These are phyloP conservation scores for Suillus placidus DNA, from an alignment of 768 basidiomycete species.

Conservation along the genomic window DNA sequence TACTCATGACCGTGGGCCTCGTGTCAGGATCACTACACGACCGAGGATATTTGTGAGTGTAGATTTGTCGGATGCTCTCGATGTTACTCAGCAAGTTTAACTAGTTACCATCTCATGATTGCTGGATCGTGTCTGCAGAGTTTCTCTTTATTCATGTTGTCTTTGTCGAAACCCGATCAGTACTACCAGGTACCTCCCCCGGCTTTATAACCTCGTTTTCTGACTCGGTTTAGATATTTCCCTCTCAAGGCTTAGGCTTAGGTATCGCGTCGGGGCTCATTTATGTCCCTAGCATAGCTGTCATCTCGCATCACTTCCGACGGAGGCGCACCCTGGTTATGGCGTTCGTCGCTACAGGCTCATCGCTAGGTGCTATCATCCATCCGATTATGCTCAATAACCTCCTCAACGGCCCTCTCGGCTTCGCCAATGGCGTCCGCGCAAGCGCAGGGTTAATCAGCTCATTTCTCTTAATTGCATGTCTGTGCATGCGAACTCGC, in stretches of 20 bases:
- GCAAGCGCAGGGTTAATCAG: background rate
- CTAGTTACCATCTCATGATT: constrained; percentile 18
- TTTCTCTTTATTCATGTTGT: constrained; percentile 41
- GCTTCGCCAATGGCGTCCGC: background rate
- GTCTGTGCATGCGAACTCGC: background rate
- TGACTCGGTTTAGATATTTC: constrained; percentile 36
- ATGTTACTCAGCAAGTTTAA: background rate
- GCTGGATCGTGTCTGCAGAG: constrained; percentile 30
- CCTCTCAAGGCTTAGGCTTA: constrained; percentile 47
- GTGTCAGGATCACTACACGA: background rate
- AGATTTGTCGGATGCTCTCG: background rate
- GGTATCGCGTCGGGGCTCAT: constrained; percentile 47
- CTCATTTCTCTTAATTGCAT: background rate
- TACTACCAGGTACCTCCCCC: constrained; percentile 35
- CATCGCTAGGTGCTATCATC: background rate
- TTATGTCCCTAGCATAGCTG: constrained; percentile 45
- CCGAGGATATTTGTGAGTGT: constrained; percentile 2
- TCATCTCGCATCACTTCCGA: constrained; percentile 49
- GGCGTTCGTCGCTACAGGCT: background rate
- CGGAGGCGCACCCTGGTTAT: constrained; percentile 21
- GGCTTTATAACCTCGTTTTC: background rate
- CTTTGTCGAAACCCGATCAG: constrained; percentile 35
- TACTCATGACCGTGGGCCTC: background rate
- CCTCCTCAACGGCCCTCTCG: background rate
- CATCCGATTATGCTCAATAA: background rate